Evolutionary conservation across 1,139 yeast genomes (phyloP).

Genomic region (Taiozyma sp.): DNA sequence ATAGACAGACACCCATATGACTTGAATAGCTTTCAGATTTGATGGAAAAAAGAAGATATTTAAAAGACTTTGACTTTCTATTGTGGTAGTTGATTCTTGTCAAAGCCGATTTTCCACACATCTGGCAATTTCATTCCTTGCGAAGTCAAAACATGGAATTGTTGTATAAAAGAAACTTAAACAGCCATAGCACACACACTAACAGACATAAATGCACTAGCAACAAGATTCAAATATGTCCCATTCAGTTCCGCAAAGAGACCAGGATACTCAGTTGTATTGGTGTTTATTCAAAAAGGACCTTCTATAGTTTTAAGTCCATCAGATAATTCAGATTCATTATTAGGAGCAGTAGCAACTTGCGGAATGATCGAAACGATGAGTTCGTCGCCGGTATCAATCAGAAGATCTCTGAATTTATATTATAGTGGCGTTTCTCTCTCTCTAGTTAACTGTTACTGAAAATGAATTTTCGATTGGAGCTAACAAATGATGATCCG

Average conservation of each 20-base stretch:
- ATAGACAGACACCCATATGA: too few relatives aligned
- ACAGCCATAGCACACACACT: not conserved
- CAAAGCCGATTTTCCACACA: not conserved
- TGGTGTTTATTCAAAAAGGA: not conserved
- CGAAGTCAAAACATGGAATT: not conserved
- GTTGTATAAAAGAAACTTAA: too few relatives aligned
- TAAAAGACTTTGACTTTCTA: too few relatives aligned
- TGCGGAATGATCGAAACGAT: not conserved
- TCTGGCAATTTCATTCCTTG: not conserved
- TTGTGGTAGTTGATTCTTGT: not conserved
- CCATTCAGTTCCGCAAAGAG: not conserved
- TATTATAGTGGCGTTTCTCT: not conserved
- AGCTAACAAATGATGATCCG: not conserved
- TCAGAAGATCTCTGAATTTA: not conserved
- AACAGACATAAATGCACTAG: conserved; percentile 1
- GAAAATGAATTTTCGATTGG: not conserved
- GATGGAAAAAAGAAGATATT: too few relatives aligned
- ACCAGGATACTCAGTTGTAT: not conserved
- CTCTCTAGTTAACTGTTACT: too few relatives aligned
- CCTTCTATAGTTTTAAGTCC: not conserved
- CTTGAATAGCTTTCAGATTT: too few relatives aligned
- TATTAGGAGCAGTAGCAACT: not conserved
- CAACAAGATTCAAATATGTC: too few relatives aligned
- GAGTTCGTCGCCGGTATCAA: not conserved
- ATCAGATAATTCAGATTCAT: not conserved